Percentiles rank a stretch among this genome's conserved stretches.
phyloP scores from a whole-genome alignment of 177 flowering plant species.

The Vitis hybrid region DNA sequence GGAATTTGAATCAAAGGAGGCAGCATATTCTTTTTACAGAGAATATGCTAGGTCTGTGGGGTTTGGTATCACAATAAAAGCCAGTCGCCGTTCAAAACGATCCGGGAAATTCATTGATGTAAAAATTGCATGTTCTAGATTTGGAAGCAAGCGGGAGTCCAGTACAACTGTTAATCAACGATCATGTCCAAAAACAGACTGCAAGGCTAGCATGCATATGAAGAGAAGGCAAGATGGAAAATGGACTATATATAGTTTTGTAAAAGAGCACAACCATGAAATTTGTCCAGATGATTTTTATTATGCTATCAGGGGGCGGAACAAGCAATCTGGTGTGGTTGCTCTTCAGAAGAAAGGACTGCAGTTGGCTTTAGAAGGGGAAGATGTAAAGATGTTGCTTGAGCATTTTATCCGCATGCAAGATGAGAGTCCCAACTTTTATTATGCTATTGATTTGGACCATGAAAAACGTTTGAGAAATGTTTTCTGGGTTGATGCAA shows the following conservation, averaged over 20 bases:
- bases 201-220: conserved; percentile 37
- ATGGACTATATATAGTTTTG: conserved; percentile 24
- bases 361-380: conserved; percentile 27
- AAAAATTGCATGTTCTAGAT: conserved; percentile 43
- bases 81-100: conserved; percentile 43
- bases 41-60: conserved; percentile 44
- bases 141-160: conserved; percentile 33
- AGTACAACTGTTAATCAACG: conserved; percentile 14
- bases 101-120: conserved; percentile 48
- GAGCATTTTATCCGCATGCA: conserved; percentile 30
- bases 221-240: conserved; percentile 30
- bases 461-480: conserved; percentile 24
- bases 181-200: conserved; percentile 31
- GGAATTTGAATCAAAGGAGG: conserved; percentile 44
- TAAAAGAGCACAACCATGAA: conserved; percentile 35
- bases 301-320: conserved; percentile 17
- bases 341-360: conserved; percentile 28
- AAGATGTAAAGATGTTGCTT: conserved; percentile 27
- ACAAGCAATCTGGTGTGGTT: conserved; percentile 20
- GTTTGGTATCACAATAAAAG: conserved; percentile 38
- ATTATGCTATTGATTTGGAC: conserved; percentile 38
- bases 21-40: conserved; percentile 38
- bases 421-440: conserved; percentile 33
- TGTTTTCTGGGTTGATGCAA: conserved; percentile 45
- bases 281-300: conserved; percentile 24